Conservation (phyloP, 208 protist species). For the Crithidia sp. region DNA sequence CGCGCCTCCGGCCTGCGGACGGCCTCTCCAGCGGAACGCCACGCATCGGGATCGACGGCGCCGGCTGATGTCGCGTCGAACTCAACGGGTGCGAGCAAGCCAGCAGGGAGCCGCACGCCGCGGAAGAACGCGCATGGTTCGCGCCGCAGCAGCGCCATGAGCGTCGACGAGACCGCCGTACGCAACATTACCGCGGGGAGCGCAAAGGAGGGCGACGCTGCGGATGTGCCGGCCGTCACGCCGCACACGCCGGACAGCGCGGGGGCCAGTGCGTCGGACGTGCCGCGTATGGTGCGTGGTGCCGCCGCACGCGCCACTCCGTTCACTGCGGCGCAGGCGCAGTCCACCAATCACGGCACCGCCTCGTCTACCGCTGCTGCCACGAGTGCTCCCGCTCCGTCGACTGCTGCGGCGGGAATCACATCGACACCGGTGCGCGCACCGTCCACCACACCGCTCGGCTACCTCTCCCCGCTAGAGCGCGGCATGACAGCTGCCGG, state of each 20-base stretch:
- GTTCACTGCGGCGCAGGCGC: neutral
- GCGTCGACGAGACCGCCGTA: neutral
- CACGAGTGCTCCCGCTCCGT: too few species aligned
- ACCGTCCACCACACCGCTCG: neutral
- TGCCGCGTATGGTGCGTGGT: neutral
- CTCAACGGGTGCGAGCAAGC: too few species aligned
- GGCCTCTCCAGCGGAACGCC: neutral
- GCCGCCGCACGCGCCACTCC: neutral
- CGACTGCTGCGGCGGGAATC: too few species aligned
- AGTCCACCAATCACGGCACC: too few species aligned
- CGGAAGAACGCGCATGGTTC: neutral
- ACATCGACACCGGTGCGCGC: neutral
- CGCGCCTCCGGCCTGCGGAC: neutral
- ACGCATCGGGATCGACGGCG: too few species aligned
- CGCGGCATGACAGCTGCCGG: slow-evolving; percentile 14
- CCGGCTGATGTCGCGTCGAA: too few species aligned
- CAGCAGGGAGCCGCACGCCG: neutral
- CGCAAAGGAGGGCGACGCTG: too few species aligned
- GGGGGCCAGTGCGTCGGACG: neutral
- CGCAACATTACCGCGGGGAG: too few species aligned
- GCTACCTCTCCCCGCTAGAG: slow-evolving; percentile 20
- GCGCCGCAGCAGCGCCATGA: neutral
- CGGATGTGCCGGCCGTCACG: neutral
- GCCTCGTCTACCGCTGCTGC: neutral
- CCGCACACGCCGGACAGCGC: neutral